Percentiles rank a stretch among this genome's conserved stretches.
phyloP scores from a whole-genome alignment of 1,139 yeast genomes.

The Pneumocystis wakefieldiae region DNA sequence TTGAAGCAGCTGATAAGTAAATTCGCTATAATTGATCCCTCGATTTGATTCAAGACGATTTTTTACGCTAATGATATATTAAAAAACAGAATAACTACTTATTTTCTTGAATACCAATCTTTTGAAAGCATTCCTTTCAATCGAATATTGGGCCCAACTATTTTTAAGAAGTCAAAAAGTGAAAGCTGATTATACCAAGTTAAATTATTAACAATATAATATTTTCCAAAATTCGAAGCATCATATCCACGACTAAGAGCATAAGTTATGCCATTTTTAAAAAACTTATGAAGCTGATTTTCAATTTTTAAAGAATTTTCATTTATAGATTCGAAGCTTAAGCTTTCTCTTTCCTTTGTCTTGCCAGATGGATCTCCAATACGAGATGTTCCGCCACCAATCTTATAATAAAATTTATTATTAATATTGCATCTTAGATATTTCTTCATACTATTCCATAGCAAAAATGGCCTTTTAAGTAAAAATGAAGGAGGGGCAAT shows the following conservation, averaged over 20 bases:
- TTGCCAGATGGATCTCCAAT: constrained; percentile 98
- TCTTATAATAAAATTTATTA: constrained; percentile 19
- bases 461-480: constrained; percentile 67
- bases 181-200: constrained; percentile 75
- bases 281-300: constrained; percentile 45
- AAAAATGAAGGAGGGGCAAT: constrained; percentile 70
- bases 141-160: constrained; percentile 66
- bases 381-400: constrained; percentile 96
- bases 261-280: constrained; percentile 44
- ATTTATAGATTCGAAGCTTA: constrained; percentile 38
- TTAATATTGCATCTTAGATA: too few species aligned
- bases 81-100: background rate
- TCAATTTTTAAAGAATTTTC: constrained; percentile 48
- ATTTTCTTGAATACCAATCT: constrained; percentile 32
- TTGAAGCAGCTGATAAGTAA: constrained; percentile 80
- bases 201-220: constrained; percentile 44
- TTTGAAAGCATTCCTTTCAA: constrained; percentile 78
- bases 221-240: constrained; percentile 24
- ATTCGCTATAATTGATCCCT: constrained; percentile 88
- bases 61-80: constrained; percentile 36
- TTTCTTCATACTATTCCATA: constrained; percentile 39
- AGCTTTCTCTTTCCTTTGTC: constrained; percentile 48
- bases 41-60: constrained; percentile 46
- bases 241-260: constrained; percentile 42
- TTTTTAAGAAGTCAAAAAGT: constrained; percentile 61